Conservation (phyloP, 257 asterid species). For the Rehmannia glutinosa region DNA sequence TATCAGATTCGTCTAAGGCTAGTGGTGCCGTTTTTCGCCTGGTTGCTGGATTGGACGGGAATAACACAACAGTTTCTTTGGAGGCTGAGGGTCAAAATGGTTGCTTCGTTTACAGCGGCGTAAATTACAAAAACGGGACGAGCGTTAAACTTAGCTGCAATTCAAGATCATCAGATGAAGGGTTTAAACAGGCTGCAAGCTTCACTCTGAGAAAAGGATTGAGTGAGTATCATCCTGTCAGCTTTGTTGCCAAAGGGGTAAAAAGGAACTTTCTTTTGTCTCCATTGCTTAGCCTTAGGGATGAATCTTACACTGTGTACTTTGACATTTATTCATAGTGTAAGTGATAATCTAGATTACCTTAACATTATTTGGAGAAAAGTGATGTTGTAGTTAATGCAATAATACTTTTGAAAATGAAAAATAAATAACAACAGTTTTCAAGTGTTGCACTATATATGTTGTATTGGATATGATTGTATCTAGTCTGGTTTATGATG, state of each 20-base stretch:
- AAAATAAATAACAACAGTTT: neutral
- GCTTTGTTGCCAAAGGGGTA: constrained; percentile 69
- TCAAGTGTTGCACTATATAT: too few relatives aligned
- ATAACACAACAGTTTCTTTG: constrained; percentile 48
- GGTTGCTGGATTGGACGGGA: constrained; percentile 49
- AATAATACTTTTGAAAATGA: neutral
- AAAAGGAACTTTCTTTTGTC: constrained; percentile 45
- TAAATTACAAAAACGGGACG: constrained; percentile 14
- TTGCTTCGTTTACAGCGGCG: constrained; percentile 41
- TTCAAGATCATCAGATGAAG: constrained; percentile 18
- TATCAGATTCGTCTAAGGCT: constrained; percentile 21
- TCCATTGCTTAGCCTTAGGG: constrained; percentile 71
- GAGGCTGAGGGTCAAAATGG: constrained; percentile 46
- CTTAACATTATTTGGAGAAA: too few relatives aligned
- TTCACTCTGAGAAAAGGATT: constrained; percentile 48
- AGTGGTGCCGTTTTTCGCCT: constrained; percentile 34
- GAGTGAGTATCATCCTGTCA: constrained; percentile 64
- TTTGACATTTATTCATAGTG: constrained; percentile 27
- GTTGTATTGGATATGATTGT: too few relatives aligned
- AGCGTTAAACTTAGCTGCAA: constrained; percentile 45
- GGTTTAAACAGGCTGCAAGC: constrained; percentile 46
- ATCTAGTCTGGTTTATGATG: too few relatives aligned
- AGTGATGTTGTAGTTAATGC: neutral
- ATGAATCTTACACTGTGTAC: constrained; percentile 81
- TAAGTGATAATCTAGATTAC: too few relatives aligned